Evolutionary conservation across 495 filamentous ascomycete species (phyloP).

Genomic region (Aspergillus coremiiformis): DNA sequence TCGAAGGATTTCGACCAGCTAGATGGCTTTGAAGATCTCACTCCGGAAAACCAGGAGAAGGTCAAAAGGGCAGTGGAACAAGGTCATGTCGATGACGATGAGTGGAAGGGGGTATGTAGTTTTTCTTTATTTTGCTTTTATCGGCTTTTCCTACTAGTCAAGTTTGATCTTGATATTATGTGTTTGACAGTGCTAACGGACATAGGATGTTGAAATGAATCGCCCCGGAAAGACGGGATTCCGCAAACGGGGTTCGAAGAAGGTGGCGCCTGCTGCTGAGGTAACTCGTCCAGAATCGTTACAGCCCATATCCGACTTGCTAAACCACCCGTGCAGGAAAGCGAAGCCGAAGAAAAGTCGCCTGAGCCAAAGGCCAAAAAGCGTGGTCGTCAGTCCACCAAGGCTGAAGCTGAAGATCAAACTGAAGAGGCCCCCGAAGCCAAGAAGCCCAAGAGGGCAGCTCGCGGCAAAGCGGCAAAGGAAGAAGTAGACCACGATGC

Average conservation of each 20-base stretch:
- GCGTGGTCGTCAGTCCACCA: slow-evolving; percentile 30
- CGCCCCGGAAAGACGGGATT: slow-evolving; percentile 58
- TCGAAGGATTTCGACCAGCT: slow-evolving; percentile 37
- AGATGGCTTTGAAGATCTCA: slow-evolving; percentile 68
- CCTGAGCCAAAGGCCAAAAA: slow-evolving; percentile 28
- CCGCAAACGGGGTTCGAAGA: slow-evolving; percentile 35
- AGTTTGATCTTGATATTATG: too few relatives aligned
- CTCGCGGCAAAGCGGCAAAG: not conserved
- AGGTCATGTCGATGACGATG: slow-evolving; percentile 68
- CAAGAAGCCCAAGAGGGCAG: slow-evolving; percentile 16
- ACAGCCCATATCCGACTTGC: slow-evolving; percentile 8
- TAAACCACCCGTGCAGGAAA: slow-evolving; percentile 15
- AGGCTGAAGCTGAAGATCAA: slow-evolving; percentile 22
- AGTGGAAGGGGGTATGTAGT: slow-evolving; percentile 67
- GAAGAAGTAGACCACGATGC: not conserved
- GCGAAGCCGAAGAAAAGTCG: slow-evolving; percentile 29
- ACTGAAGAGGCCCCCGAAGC: slow-evolving; percentile 20
- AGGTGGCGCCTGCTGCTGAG: slow-evolving; percentile 33
- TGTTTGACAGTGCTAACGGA: slow-evolving; percentile 3
- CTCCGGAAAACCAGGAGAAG: slow-evolving; percentile 54
- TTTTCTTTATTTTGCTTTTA: slow-evolving; percentile 6
- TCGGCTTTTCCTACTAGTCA: too few relatives aligned
- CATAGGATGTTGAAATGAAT: slow-evolving; percentile 61
- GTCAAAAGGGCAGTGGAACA: slow-evolving; percentile 53
- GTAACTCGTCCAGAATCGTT: too few relatives aligned